Conservation (phyloP, 23 red algal species). For the Chondrus crispus region DNA sequence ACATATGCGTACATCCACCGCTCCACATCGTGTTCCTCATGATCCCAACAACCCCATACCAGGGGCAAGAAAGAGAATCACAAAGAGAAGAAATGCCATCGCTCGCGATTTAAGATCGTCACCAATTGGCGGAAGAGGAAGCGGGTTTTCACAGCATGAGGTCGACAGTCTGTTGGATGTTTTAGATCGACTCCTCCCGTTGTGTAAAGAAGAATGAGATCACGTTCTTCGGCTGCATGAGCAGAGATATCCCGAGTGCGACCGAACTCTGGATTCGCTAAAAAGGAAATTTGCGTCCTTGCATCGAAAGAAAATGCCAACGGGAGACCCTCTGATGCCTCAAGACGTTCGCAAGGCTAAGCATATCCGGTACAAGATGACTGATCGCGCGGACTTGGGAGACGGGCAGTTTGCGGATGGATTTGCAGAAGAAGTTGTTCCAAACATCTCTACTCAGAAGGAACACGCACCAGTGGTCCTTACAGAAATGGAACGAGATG, state of each 20-base stretch:
- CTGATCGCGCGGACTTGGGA: background rate
- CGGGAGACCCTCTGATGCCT: background rate
- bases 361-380: background rate
- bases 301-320: background rate
- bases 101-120: no score
- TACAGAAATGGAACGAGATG: no score
- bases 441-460: no score
- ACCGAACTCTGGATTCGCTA: background rate
- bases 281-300: conserved; percentile 14
- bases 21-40: no score
- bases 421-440: background rate
- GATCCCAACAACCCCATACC: no score
- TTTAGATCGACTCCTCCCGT: background rate
- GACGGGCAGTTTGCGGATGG: background rate
- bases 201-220: background rate
- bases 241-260: background rate
- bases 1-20: no score
- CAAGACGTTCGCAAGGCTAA: background rate
- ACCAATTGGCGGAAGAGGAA: no score
- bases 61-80: no score
- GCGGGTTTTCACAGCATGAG: background rate
- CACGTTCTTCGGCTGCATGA: background rate
- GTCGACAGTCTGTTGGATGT: background rate
- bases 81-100: no score
- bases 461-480: no score